phyloP scores from a whole-genome alignment of 2,329 filamentous ascomycete genomes.

The Diaporthe ampelina region DNA sequence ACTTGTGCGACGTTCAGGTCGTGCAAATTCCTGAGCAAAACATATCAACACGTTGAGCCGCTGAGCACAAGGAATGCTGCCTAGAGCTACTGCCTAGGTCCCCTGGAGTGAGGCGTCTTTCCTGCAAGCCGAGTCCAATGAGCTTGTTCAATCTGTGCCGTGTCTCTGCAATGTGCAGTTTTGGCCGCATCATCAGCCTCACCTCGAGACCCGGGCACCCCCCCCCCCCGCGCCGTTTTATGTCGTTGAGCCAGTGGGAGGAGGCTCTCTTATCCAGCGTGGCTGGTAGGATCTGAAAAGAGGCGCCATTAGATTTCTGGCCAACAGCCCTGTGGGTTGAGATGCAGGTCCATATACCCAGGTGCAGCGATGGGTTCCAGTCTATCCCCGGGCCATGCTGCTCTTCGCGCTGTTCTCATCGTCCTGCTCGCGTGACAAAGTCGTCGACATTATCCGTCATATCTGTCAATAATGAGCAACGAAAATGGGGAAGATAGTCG shows the following conservation, averaged over 20 bases:
- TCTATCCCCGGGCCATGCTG: neutral
- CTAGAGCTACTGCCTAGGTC: neutral
- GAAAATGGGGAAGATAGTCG: neutral
- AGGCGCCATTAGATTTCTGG: neutral
- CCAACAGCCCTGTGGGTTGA: neutral
- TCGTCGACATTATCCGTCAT: neutral
- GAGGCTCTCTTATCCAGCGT: neutral
- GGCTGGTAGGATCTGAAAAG: constrained; percentile 2
- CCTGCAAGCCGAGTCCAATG: constrained; percentile 9
- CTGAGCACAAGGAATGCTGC: neutral
- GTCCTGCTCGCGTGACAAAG: neutral
- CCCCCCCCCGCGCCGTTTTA: neutral
- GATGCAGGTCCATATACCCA: neutral
- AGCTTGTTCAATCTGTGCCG: neutral
- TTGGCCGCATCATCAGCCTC: constrained; percentile 27
- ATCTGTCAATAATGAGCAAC: constrained; percentile 9
- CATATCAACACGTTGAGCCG: neutral
- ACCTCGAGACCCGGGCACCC: neutral
- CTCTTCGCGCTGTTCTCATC: neutral
- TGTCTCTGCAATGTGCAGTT: constrained; percentile 27
- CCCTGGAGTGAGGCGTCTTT: constrained; percentile 3
- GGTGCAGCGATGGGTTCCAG: neutral
- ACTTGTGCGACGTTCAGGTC: neutral
- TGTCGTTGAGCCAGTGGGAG: constrained; percentile 11
- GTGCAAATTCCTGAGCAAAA: neutral